These are phyloP conservation scores for Stereocaulon alpinum DNA, from an alignment of 495 filamentous ascomycete genomes.

Conservation along the genomic window DNA sequence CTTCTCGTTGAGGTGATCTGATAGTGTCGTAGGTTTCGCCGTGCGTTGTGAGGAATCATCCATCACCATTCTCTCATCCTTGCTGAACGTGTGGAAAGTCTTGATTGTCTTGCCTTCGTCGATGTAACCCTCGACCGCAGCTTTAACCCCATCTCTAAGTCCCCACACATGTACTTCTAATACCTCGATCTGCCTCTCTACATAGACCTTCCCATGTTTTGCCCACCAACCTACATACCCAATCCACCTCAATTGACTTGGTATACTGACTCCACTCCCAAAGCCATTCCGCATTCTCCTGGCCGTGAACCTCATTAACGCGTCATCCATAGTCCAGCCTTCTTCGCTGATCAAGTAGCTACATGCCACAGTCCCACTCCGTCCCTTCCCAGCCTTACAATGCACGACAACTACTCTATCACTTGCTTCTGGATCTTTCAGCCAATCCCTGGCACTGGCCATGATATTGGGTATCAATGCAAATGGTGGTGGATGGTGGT, in stretches of 20 bases:
- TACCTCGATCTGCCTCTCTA: conserved; percentile 76
- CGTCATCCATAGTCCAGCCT: conserved; percentile 71
- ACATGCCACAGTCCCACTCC: conserved; percentile 80
- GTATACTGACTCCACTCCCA: conserved; percentile 84
- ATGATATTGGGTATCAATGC: conserved; percentile 76
- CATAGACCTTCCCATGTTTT: conserved; percentile 61
- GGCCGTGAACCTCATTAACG: conserved; percentile 73
- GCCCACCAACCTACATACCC: conserved; percentile 87
- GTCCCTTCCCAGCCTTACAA: conserved; percentile 93
- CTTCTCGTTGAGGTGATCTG: conserved; percentile 18
- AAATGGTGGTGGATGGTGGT: conserved; percentile 96
- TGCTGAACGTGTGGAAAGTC: conserved; percentile 68
- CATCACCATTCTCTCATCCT: conserved; percentile 62
- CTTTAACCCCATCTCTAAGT: conserved; percentile 74
- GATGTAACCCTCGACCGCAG: conserved; percentile 73
- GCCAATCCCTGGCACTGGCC: conserved; percentile 81
- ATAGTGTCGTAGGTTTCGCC: conserved; percentile 14
- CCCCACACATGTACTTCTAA: conserved; percentile 87
- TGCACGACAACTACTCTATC: conserved; percentile 81
- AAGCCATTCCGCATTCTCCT: conserved; percentile 81
- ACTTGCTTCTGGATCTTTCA: conserved; percentile 44
- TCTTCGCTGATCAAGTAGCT: conserved; percentile 84
- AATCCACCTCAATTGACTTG: conserved; percentile 80
- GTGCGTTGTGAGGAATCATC: conserved; percentile 43
- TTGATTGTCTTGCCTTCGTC: conserved; percentile 83